Percentiles rank a stretch among this genome's conserved stretches.
These are phyloP conservation scores for Lactarius pseudohatsudake DNA, from an alignment of 768 basidiomycete genomes.

Conservation along the genomic window DNA sequence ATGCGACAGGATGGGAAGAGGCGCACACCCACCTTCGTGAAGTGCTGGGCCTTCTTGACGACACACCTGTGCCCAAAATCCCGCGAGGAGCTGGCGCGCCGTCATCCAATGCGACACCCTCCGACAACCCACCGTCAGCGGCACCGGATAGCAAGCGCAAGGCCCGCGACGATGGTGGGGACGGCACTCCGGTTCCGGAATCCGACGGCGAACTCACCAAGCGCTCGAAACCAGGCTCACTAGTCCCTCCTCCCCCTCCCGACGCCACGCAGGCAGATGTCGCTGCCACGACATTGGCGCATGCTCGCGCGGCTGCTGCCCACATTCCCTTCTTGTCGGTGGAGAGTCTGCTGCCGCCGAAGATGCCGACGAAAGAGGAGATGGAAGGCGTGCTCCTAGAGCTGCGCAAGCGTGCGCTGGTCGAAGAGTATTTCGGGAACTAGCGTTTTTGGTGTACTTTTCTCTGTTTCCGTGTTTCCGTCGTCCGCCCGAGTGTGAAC, in stretches of 20 bases:
- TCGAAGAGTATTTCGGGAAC: constrained; percentile 75
- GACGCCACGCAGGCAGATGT: constrained; percentile 23
- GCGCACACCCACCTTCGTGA: constrained; percentile 20
- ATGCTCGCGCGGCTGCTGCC: constrained; percentile 60
- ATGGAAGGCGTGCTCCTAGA: constrained; percentile 76
- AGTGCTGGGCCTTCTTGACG: constrained; percentile 32
- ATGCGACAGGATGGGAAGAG: constrained; percentile 11
- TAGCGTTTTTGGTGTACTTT: constrained; percentile 10
- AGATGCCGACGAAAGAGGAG: constrained; percentile 70
- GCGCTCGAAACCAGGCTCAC: constrained; percentile 34
- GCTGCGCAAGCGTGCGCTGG: constrained; percentile 75
- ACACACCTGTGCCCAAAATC: constrained; percentile 53
- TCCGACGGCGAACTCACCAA: constrained; percentile 34
- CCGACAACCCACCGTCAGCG: constrained; percentile 29
- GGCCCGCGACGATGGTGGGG: constrained; percentile 48
- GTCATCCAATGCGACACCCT: constrained; percentile 32
- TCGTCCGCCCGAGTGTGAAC: background rate
- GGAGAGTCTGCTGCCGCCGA: constrained; percentile 72
- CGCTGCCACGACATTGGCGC: constrained; percentile 34
- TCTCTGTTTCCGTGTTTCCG: background rate
- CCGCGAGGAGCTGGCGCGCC: constrained; percentile 40
- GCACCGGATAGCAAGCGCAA: constrained; percentile 52
- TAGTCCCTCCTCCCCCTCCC: constrained; percentile 16
- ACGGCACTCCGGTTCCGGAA: constrained; percentile 40
- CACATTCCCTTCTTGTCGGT: constrained; percentile 74